Evolutionary conservation across 768 basidiomycete species (phyloP), one percentile per base, ranked within the genome.

Genomic region (Trametes coccinea): DNA sequence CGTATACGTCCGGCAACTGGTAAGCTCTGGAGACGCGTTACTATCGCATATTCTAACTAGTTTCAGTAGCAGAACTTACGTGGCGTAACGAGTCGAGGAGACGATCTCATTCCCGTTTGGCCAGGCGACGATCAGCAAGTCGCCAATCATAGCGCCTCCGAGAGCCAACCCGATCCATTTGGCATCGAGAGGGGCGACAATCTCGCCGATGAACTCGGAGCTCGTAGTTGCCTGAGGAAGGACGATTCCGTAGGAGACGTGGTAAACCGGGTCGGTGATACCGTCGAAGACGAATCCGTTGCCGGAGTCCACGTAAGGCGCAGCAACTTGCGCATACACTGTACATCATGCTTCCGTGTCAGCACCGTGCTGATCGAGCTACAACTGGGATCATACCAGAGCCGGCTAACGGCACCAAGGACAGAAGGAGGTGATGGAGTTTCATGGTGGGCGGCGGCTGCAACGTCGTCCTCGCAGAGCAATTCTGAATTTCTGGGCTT

Each of bases 91-190:
- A 16, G 82, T 76, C 0, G 84, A 83, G 54, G 76, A 71, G 10
- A 87, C 82, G 63, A 88, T 80, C 11, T 69, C 37, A 58, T 78
- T 76, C n/a, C 75, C 79, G 66, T 84, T 82, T 1, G 83, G 77
- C 86, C 86, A 88, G 5, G 84, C 84, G 33, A 86, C 80, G 47
- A 88, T 70, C 30, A 88, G 75, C 39, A 86, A 75, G 69, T 81
- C 80, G 65, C 79, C 72, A 46, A 82, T 66, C 85, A 87, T 86
- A 34, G 79, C 75, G 8, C 83, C 83, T 13, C 76, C 81, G 5
- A 85, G 79, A 7, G 82, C 74, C 34, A 81, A 71, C 53, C 86
- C 86, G 16, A 78, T 78, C 85, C 85, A 88, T 75, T 77, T 67
- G n/a, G 78, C 77, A 5, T 66, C 76, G 41, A 84, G 73, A 8